Conservation (phyloP, 164 flowering plant genomes). For the Aristolochia contorta region DNA sequence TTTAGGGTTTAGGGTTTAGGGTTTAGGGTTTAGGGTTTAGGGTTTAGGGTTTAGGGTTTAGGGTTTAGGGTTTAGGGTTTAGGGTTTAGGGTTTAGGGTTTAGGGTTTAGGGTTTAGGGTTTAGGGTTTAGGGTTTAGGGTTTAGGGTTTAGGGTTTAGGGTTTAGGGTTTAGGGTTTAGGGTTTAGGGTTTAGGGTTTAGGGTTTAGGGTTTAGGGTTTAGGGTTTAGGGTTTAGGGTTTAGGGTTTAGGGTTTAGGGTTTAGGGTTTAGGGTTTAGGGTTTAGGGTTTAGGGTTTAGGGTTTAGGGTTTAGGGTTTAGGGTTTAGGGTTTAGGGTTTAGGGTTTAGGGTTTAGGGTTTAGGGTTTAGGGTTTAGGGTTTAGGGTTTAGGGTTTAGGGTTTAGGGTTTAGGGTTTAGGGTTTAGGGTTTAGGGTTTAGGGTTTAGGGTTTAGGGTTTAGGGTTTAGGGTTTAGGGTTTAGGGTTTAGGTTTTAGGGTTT, state of each 20-base stretch:
- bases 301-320: too few species aligned
- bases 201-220: conserved; percentile 5
- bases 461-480: too few species aligned
- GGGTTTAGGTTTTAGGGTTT: too few species aligned
- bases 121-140: conserved; percentile 8
- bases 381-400: too few species aligned
- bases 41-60: conserved; percentile 8
- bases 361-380: too few species aligned
- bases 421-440: too few species aligned
- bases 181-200: neutral
- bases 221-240: conserved; percentile 5
- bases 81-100: conserved; percentile 9
- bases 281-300: conserved; percentile 1
- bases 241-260: conserved; percentile 7
- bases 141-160: neutral
- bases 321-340: too few species aligned
- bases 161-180: neutral
- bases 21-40: conserved; percentile 10
- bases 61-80: conserved; percentile 9
- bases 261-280: conserved; percentile 5
- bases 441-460: too few species aligned
- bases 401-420: too few species aligned
- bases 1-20: conserved; percentile 10
- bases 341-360: too few species aligned
- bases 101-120: conserved; percentile 7